Conservation (phyloP, 1,284 basidiomycete genomes). For the Stygiomarasmius scandens region DNA sequence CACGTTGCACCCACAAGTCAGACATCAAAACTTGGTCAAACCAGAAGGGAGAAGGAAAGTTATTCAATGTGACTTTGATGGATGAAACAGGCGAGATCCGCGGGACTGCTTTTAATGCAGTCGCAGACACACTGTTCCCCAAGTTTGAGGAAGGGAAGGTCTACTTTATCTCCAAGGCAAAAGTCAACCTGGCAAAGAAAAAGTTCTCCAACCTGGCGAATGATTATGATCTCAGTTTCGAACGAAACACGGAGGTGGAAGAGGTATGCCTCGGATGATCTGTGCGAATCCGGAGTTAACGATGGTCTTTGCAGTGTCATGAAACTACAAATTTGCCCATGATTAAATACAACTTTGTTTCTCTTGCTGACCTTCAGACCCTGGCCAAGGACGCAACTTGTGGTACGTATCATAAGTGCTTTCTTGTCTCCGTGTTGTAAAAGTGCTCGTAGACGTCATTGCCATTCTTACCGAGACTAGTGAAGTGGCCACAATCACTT, state of each 20-base stretch:
- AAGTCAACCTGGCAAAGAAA: conserved; percentile 95
- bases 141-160: conserved; percentile 91
- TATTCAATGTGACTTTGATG: conserved; percentile 93
- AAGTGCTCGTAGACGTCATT: conserved; percentile 69
- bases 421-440: conserved; percentile 22
- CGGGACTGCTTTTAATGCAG: conserved; percentile 90
- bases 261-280: conserved; percentile 50
- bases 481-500: conserved; percentile 69
- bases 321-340: conserved; percentile 78
- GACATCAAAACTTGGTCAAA: conserved; percentile 94
- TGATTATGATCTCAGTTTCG: conserved; percentile 95
- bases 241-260: conserved; percentile 81
- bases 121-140: conserved; percentile 84
- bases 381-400: conserved; percentile 77
- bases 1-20: conserved; percentile 87
- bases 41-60: conserved; percentile 89
- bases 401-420: conserved; percentile 50
- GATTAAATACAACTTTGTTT: conserved; percentile 85
- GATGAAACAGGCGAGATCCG: conserved; percentile 95
- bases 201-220: conserved; percentile 92
- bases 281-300: neutral
- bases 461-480: conserved; percentile 83
- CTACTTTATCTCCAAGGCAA: conserved; percentile 89
- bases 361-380: conserved; percentile 64
- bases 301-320: conserved; percentile 57